Conservation (phyloP, 2,329 filamentous ascomycete species). For the Aaosphaeria pasadenensis region DNA sequence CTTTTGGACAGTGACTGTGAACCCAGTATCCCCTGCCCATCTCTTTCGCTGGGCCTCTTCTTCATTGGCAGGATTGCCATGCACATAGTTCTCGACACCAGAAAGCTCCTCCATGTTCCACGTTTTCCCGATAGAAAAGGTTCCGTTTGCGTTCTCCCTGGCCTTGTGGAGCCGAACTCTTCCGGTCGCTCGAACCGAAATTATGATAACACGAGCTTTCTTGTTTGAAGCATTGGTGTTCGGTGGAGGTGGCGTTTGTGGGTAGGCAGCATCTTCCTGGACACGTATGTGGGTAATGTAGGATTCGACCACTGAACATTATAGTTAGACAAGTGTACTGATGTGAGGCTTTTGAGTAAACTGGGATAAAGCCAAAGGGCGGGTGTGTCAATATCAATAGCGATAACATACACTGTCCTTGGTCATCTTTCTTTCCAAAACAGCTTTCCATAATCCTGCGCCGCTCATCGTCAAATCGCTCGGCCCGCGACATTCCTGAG, state of each 20-base stretch:
- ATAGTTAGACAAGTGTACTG: neutral
- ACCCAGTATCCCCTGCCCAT: conserved; percentile 82
- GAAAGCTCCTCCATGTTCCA: conserved; percentile 93
- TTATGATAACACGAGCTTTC: conserved; percentile 87
- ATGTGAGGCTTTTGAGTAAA: neutral
- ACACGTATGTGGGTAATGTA: conserved; percentile 98
- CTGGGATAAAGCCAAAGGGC: neutral
- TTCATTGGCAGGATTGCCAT: conserved; percentile 55
- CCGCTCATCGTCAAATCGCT: conserved; percentile 96
- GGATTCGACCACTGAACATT: conserved; percentile 69
- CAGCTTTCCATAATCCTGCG: conserved; percentile 90
- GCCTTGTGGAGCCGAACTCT: conserved; percentile 95
- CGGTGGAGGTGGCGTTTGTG: conserved; percentile 80
- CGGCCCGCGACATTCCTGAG: conserved; percentile 55
- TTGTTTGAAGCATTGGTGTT: conserved; percentile 70
- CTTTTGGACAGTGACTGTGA: conserved; percentile 84
- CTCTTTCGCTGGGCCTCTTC: conserved; percentile 61
- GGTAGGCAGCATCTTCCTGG: conserved; percentile 78
- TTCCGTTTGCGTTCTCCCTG: conserved; percentile 88
- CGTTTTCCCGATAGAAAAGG: conserved; percentile 96
- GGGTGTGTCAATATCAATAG: neutral
- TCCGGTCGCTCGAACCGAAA: conserved; percentile 88
- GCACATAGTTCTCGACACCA: conserved; percentile 77
- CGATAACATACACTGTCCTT: conserved; percentile 71
- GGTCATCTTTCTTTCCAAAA: conserved; percentile 84